phyloP scores from a whole-genome alignment of 495 filamentous ascomycete species.

The Chlorociboria aeruginascens region DNA sequence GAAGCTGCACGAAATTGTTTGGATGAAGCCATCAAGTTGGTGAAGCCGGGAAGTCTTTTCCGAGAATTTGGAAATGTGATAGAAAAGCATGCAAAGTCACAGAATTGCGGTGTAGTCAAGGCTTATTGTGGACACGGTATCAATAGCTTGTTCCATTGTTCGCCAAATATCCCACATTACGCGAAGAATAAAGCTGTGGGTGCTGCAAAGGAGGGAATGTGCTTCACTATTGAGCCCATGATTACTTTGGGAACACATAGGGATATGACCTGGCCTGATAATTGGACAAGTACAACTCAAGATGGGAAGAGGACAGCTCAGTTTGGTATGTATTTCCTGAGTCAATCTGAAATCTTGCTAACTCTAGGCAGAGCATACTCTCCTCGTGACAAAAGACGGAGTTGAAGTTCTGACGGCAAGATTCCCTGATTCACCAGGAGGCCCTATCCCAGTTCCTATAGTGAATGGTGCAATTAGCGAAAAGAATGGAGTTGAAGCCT shows the following conservation, averaged over 20 bases:
- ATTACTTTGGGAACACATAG: conserved; percentile 69
- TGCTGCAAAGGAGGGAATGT: conserved; percentile 78
- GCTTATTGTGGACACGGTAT: conserved; percentile 88
- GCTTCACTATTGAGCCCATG: conserved; percentile 91
- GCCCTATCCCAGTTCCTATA: conserved; percentile 55
- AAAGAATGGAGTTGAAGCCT: not conserved
- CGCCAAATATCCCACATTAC: conserved; percentile 81
- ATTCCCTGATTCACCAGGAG: conserved; percentile 69
- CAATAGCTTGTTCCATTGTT: conserved; percentile 73
- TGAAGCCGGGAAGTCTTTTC: conserved; percentile 80
- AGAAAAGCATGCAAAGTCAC: conserved; percentile 72
- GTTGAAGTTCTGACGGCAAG: conserved; percentile 90
- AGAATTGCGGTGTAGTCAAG: conserved; percentile 70
- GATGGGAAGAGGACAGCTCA: conserved; percentile 78
- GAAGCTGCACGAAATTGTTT: conserved; percentile 73
- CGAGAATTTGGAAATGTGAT: conserved; percentile 74
- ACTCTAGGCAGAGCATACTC: conserved; percentile 64
- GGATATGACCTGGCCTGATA: conserved; percentile 81
- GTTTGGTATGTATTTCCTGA: conserved; percentile 35
- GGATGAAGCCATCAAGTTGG: conserved; percentile 69
- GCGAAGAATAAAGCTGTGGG: conserved; percentile 86
- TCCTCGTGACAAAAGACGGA: conserved; percentile 85
- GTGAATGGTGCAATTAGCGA: conserved; percentile 22
- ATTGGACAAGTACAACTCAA: conserved; percentile 78
- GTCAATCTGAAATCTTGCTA: not conserved